phyloP scores from a whole-genome alignment of 2,329 filamentous ascomycete genomes.

The Nemania abortiva region DNA sequence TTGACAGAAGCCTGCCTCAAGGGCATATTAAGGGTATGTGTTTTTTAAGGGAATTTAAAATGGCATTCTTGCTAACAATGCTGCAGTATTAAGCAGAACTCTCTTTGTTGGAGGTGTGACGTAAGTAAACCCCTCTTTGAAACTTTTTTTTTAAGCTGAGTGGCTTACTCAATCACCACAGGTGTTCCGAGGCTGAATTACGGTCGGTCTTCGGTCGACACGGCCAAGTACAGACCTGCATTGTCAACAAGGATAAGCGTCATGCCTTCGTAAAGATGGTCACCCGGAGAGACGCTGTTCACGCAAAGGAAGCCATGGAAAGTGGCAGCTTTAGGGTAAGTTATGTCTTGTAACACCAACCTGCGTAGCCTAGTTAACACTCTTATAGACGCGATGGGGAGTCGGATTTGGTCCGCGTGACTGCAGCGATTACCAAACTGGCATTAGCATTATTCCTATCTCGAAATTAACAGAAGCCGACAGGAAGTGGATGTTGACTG shows the following conservation, averaged over 20 bases:
- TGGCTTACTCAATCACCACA: slow-evolving; percentile 54
- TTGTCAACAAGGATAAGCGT: slow-evolving; percentile 97
- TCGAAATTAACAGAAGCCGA: slow-evolving; percentile 94
- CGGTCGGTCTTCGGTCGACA: slow-evolving; percentile 83
- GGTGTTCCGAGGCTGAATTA: slow-evolving; percentile 83
- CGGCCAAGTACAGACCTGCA: slow-evolving; percentile 94
- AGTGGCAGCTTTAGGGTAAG: slow-evolving; percentile 78
- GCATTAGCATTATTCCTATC: slow-evolving; percentile 93
- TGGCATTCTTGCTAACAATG: slow-evolving; percentile 31
- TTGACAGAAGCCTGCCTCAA: slow-evolving; percentile 78
- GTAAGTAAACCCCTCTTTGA: slow-evolving; percentile 63
- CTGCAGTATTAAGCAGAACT: slow-evolving; percentile 84
- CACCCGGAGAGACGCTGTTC: slow-evolving; percentile 84
- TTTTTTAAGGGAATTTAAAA: background rate
- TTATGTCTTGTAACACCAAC: slow-evolving; percentile 39
- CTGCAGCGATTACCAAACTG: slow-evolving; percentile 94
- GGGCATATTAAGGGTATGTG: slow-evolving; percentile 79
- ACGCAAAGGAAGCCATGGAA: slow-evolving; percentile 90
- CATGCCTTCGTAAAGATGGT: slow-evolving; percentile 99
- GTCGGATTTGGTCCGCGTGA: slow-evolving; percentile 97
- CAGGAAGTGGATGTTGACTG: slow-evolving; percentile 95
- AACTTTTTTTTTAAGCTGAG: slow-evolving; percentile 23
- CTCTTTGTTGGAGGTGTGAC: slow-evolving; percentile 97
- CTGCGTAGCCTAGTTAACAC: slow-evolving; percentile 38
- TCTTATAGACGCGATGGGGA: slow-evolving; percentile 86